Evolutionary conservation across 169 alveolate species (phyloP).

Genomic region (Plasmodium relictum): DNA sequence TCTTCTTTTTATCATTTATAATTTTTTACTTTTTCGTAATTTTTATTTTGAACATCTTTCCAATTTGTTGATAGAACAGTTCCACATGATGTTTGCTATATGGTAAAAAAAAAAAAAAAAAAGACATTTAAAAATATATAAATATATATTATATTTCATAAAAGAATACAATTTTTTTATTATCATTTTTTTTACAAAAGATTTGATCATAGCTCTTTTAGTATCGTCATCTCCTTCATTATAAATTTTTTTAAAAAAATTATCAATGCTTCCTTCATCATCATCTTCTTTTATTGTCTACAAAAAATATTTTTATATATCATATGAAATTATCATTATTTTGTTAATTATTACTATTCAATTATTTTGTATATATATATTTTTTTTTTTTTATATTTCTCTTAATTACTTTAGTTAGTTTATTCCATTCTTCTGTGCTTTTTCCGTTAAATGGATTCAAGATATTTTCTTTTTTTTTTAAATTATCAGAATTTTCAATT

Average conservation of each 20-base stretch:
- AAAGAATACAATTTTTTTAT: not conserved
- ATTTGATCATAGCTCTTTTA: constrained; percentile 60
- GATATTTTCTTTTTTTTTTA: constrained; percentile 2
- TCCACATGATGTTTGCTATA: constrained; percentile 68
- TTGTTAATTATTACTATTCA: too few relatives aligned
- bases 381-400: not conserved
- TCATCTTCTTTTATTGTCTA: constrained; percentile 54
- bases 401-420: constrained; percentile 28
- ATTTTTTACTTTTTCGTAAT: constrained; percentile 40
- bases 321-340: too few relatives aligned
- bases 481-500: not conserved
- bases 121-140: not conserved
- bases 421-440: constrained; percentile 56
- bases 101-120: not conserved
- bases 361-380: not conserved
- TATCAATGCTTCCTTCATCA: constrained; percentile 32
- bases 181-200: constrained; percentile 27
- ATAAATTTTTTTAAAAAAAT: constrained; percentile 43
- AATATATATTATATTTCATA: not conserved
- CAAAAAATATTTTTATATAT: not conserved
- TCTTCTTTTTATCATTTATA: not conserved
- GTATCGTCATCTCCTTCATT: constrained; percentile 67
- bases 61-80: constrained; percentile 63
- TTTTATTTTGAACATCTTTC: constrained; percentile 57
- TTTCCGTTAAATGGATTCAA: constrained; percentile 59